Evolutionary conservation across 2,329 filamentous ascomycete genomes (phyloP).

Genomic region (Talaromyces sp.): DNA sequence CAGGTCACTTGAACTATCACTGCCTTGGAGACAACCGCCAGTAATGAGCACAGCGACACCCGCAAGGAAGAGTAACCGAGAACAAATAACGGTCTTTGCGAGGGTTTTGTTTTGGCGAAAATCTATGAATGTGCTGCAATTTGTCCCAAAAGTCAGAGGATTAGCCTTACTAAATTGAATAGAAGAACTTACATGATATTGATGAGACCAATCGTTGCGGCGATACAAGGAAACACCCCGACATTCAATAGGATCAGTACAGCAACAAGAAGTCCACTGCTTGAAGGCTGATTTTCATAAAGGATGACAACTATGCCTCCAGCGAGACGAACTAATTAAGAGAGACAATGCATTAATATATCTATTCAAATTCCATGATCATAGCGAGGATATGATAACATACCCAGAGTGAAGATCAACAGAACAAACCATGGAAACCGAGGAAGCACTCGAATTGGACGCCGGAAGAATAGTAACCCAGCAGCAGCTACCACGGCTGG

Average conservation of each 20-base stretch:
- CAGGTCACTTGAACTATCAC: slow-evolving; percentile 13
- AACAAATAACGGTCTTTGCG: slow-evolving; percentile 14
- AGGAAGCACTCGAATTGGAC: slow-evolving; percentile 19
- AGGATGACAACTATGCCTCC: slow-evolving; percentile 22
- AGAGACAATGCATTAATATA: not conserved
- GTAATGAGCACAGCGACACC: slow-evolving; percentile 23
- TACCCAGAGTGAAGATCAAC: slow-evolving; percentile 24
- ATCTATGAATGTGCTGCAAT: slow-evolving; percentile 6
- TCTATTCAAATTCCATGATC: not conserved
- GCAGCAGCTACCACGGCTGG: slow-evolving; percentile 20
- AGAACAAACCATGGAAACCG: slow-evolving; percentile 25
- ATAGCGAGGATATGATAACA: not conserved
- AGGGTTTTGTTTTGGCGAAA: slow-evolving; percentile 15
- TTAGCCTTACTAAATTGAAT: too few species aligned
- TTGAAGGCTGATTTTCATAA: slow-evolving; percentile 18
- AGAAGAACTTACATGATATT: slow-evolving; percentile 23
- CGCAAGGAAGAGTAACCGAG: slow-evolving; percentile 22
- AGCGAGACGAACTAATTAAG: slow-evolving; percentile 21
- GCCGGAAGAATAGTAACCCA: slow-evolving; percentile 20
- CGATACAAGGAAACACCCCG: slow-evolving; percentile 27
- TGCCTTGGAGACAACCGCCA: slow-evolving; percentile 23
- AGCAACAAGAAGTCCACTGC: slow-evolving; percentile 21
- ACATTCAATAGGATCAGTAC: slow-evolving; percentile 24
- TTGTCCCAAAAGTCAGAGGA: not conserved
- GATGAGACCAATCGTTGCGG: slow-evolving; percentile 25